Conservation (phyloP, 2,329 filamentous ascomycete genomes). For the Capronia epimyces region DNA sequence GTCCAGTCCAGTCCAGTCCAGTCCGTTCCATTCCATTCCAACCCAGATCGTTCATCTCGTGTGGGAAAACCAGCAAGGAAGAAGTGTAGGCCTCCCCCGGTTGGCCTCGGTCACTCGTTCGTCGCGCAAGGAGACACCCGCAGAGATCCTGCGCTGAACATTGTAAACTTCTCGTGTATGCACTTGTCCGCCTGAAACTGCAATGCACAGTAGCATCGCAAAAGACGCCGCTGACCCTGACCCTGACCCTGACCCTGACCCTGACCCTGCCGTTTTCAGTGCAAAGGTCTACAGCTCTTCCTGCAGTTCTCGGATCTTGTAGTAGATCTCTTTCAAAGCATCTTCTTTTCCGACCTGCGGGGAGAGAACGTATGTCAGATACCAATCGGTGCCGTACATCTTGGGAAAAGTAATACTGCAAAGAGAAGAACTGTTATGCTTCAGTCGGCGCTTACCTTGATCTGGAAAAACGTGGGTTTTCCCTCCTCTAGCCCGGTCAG, state of each 20-base stretch:
- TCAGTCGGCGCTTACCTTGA: slow-evolving; percentile 57
- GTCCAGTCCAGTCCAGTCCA: background rate
- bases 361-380: slow-evolving; percentile 3
- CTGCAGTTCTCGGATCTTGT: slow-evolving; percentile 34
- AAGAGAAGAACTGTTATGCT: no score
- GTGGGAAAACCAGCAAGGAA: no score
- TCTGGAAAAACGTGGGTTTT: slow-evolving; percentile 48
- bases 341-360: slow-evolving; percentile 40
- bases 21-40: background rate
- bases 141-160: no score
- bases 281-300: slow-evolving; percentile 15
- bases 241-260: background rate
- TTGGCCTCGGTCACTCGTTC: no score
- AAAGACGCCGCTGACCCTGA: no score
- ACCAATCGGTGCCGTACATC: no score
- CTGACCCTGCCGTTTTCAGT: background rate
- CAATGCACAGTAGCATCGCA: background rate
- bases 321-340: slow-evolving; percentile 44
- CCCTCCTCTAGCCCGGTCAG: slow-evolving; percentile 56
- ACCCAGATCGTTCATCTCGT: no score
- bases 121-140: no score
- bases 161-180: background rate
- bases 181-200: background rate
- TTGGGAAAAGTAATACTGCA: no score
- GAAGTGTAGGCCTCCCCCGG: no score